Percentiles rank a stretch among this genome's conserved stretches.
These are phyloP conservation scores for Vigna trinervia DNA, from an alignment of 306 rosid genomes.

Conservation along the genomic window DNA sequence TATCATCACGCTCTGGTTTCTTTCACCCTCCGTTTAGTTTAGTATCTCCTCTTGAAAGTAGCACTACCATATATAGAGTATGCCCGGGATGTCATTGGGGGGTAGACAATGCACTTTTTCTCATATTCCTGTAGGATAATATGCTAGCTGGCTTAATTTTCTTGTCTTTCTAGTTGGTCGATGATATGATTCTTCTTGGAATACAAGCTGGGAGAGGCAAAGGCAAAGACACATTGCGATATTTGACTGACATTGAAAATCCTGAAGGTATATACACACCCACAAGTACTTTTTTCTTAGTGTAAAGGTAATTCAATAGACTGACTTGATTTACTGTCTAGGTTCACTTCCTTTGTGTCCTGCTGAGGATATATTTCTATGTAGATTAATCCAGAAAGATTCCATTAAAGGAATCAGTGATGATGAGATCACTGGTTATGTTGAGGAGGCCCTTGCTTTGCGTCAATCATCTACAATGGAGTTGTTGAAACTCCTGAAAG, in stretches of 20 bases:
- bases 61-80: neutral
- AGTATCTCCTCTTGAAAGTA: slow-evolving; percentile 31
- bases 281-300: slow-evolving; percentile 1
- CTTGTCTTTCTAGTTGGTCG: slow-evolving; percentile 67
- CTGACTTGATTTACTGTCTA: slow-evolving; percentile 54
- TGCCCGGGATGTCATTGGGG: slow-evolving; percentile 16
- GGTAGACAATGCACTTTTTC: slow-evolving; percentile 20
- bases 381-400: slow-evolving; percentile 79
- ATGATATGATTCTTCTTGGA: slow-evolving; percentile 84
- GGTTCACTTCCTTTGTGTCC: slow-evolving; percentile 78
- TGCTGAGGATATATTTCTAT: slow-evolving; percentile 82
- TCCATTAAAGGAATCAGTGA: slow-evolving; percentile 57
- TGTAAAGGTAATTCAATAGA: slow-evolving; percentile 37
- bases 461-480: slow-evolving; percentile 67
- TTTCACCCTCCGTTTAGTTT: slow-evolving; percentile 20
- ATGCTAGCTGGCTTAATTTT: slow-evolving; percentile 39
- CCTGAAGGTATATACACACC: slow-evolving; percentile 58
- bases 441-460: slow-evolving; percentile 73
- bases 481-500: slow-evolving; percentile 67
- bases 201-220: slow-evolving; percentile 72
- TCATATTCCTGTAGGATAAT: slow-evolving; percentile 24
- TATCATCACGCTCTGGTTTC: slow-evolving; percentile 28
- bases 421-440: slow-evolving; percentile 52
- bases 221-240: slow-evolving; percentile 59
- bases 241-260: slow-evolving; percentile 51